Base-by-base conservation (phyloP, 1,284 basidiomycete species). In the Violaceomyces palustris region DNA sequence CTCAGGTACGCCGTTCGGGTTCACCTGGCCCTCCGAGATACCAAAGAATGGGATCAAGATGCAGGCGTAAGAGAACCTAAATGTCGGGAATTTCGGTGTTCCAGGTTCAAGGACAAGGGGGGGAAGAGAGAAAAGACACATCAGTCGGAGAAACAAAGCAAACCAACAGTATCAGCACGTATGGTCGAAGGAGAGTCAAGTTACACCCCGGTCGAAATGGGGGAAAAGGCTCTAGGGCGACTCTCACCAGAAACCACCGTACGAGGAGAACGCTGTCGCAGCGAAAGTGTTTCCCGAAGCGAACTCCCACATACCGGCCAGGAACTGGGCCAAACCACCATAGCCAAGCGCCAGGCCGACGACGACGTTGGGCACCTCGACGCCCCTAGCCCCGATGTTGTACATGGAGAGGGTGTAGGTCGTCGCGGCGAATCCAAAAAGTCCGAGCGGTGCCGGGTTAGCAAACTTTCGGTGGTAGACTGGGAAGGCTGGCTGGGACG, bases 311-410 rank as follows among this genome's bases (percentile, higher is more conserved):
- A 80, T 77, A 35, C 79, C 79, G 2, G 78, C 79, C 18, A 81
- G 73, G 40, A 81, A 52, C 65, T 81, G 92, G 7, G 81, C 81
- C 18, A 92, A 80, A 51, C 92, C 92, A 46, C 90, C 91, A 36
- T 66, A 68, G 8, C 38, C 64, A 37, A 72, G 42, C 3, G 63
- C 70, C 19, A 69, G 39, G 34, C 60, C 60, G 24, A 67, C 56
- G 14, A 72, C 54, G 4, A 66, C 50, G 25, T 66, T 58, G 30
- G 63, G 57, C 3, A 42, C 54, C 6, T 47, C 50, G n/a, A 72
- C 60, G 9, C 67, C 65, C n/a, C 61, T 55, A 0, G 65, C 67
- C 26, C 58, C 50, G 44, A 67, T 42, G 45, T 74, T 74, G 57
- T 62, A 67, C 44, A 75, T 54, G 25, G 78, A 79, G 10, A 80